Evolutionary conservation across 768 basidiomycete genomes (phyloP), one percentile per base, ranked within the genome.

Genomic region (Auricularia sp.): DNA sequence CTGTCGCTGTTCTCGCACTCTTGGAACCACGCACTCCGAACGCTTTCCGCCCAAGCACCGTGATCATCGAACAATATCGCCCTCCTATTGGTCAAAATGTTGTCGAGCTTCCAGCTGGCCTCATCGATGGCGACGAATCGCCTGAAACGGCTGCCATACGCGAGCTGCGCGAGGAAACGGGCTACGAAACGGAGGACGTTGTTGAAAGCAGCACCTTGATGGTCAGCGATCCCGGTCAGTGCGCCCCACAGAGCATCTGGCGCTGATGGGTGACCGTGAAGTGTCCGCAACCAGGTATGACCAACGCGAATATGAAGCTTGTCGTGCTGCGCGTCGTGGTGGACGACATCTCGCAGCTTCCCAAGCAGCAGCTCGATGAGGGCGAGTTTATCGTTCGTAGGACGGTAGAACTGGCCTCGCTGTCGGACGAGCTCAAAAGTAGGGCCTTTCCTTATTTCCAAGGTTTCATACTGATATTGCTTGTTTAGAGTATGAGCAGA

Each of bases 91-190:
- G 84, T 69, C 87, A 85, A 67, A 81, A 83, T 67, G 81, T 90
- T 66, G 81, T 96, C 66, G 85, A 86, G 68, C 76, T 87, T 39
- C 86, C 85, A 14, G 85, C 86, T 85, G 93, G 95, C 36, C 76
- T 98, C 18, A 84, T 98, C 68, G 92, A 96, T 72, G 85, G 88
- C 66, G 85, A 85, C 0, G 96, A 98, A 78, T 85, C 87, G 0
- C 80, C 92, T 0, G 90, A 89, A 74, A 76, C 82, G 18, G 83
- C 93, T 1, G 95, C 94, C 1, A 80, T 94, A 44, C 84, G 96
- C 24, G 96, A 98, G 73, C 82, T 98, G 14, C 81, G 86, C 70
- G 96, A 98, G 76, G 96, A 98, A 75, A 97, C 95, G 2, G 95
- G 95, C 3, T 96, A 85, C 75, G 56, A 59, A 29, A 35, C 6